Evolutionary conservation across 805 yeast genomes (phyloP), one percentile per base, ranked within the genome.

Genomic region (Suhomyces sp.): DNA sequence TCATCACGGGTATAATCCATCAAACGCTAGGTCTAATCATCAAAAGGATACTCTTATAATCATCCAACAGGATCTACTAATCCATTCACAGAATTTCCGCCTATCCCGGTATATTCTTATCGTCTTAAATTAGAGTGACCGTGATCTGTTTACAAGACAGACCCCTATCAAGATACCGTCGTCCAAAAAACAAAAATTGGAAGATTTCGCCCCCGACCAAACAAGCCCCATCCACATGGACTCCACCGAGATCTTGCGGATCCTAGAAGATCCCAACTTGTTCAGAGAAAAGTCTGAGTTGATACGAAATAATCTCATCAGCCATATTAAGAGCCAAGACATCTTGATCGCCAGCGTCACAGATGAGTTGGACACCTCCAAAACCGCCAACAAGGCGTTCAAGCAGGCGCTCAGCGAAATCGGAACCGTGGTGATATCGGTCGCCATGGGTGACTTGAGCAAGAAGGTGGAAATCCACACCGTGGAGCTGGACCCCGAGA

Each of bases 401-500:
- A 85, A 83, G 61, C 80, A 81, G 62, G 91, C 92, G 4, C 71
- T 88, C 33, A 79, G 83, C 52, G 96, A 90, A 62, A 87, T 90
- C 31, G 96, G 96, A 26, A 87, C 89, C 36, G 96, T 90, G 19
- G 92, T 90, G 19, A 86, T 88, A 40, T 88, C 93, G 13, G 96
- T 90, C 23, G 94, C 96, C 17, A 86, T 85, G 81, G 97, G 97
- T 48, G 96, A 90, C 64, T 76, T 90, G 60, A 83, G 90, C 29
- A 88, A 88, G 61, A 88, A 88, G 64, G 96, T 89, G 26, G 84
- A 81, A 53, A 81, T 88, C 53, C 90, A 86, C 65, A 78, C 82
- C 24, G 84, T 81, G 42, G 92, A 87, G 65, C 76, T 81, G 53
- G 91, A 88, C 67, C 90, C 94, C 1, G 93, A 87, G 65, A 88